Percentiles rank a stretch among this genome's conserved stretches.
phyloP scores from a whole-genome alignment of 2,329 filamentous ascomycete species.

The Helotiales sp. region DNA sequence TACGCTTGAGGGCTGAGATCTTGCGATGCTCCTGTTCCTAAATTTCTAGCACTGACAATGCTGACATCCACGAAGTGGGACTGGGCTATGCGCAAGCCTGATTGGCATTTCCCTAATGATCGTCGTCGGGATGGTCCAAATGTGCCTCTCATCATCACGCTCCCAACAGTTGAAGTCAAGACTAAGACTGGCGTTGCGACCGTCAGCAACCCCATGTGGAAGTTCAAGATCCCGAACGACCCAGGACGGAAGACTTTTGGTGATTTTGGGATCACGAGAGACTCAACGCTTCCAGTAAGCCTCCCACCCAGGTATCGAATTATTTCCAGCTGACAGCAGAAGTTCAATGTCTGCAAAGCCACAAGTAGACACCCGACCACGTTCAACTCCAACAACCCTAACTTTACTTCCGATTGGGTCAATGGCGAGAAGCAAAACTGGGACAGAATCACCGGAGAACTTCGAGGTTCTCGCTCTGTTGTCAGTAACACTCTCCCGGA shows the following conservation, averaged over 20 bases:
- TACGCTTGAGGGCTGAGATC: background rate
- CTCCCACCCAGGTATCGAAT: background rate
- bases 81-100: slow-evolving; percentile 46
- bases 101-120: slow-evolving; percentile 23
- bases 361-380: slow-evolving; percentile 21
- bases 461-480: slow-evolving; percentile 15
- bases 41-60: background rate
- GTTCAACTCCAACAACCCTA: slow-evolving; percentile 2
- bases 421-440: slow-evolving; percentile 22
- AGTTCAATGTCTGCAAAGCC: slow-evolving; percentile 23
- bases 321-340: background rate
- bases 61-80: slow-evolving; percentile 44
- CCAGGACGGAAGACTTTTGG: slow-evolving; percentile 20
- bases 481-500: slow-evolving; percentile 25
- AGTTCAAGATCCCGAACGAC: slow-evolving; percentile 18
- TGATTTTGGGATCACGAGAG: slow-evolving; percentile 23
- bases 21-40: background rate
- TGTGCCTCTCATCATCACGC: slow-evolving; percentile 22
- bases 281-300: slow-evolving; percentile 17
- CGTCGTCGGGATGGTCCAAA: slow-evolving; percentile 22
- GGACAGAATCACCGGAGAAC: slow-evolving; percentile 17
- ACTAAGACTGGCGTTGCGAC: slow-evolving; percentile 25
- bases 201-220: slow-evolving; percentile 29
- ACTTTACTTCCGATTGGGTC: slow-evolving; percentile 19
- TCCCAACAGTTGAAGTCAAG: slow-evolving; percentile 24